Evolutionary conservation across 192 early-diverging fungal genomes (phyloP), one percentile per base, ranked within the genome.

Genomic region (Geranomyces variabilis): DNA sequence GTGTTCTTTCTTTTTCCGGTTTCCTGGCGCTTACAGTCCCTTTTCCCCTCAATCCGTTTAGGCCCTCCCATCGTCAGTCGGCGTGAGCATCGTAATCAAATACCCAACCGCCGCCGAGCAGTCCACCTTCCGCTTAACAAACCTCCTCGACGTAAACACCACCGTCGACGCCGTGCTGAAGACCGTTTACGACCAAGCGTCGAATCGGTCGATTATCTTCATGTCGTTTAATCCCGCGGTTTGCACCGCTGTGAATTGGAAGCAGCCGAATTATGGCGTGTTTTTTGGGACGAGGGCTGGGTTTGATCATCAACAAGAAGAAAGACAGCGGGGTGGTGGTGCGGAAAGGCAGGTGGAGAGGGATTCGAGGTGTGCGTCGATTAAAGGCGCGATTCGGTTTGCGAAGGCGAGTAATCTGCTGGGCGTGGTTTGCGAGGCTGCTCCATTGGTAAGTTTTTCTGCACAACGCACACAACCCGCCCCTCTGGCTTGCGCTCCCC

Each of bases 201-300:
- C 17, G 41, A 73, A 77, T 29, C 73, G 83, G 7, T 76, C 79
- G 43, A 81, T 91, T 21, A 91, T 99, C 73, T 96, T 97, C 75
- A 91, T 90, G 26, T 95, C 94, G 1, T 94, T 93, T 78, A 97
- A 94, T 75, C 92, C 94, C 17, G 81, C 87, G 21, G 88, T 97
- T 0, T 99, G 97, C 81, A 93, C 91, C 15, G 90, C 94, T 19
- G 69, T 97, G 43, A 99, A 96, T 83, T 98, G 97, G 97, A 99
- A 99, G 79, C 97, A 99, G 69, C 96, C 96, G 22, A 98, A 98
- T 74, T 99, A 90, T 88, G 86, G 84, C 24, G 97, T 99, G 22
- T 99, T 99, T 75, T 94, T 97, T 79, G 87, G 90, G 63, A 94
- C 93, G 5, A 86, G 87, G 44, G 92, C 91, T 48, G 93, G 95